A percentile compares a stretch with the other conserved stretches of the same genome.
Evolutionary conservation across 129 eudicot genomes (phyloP).

Genomic region (Logfia minima): DNA sequence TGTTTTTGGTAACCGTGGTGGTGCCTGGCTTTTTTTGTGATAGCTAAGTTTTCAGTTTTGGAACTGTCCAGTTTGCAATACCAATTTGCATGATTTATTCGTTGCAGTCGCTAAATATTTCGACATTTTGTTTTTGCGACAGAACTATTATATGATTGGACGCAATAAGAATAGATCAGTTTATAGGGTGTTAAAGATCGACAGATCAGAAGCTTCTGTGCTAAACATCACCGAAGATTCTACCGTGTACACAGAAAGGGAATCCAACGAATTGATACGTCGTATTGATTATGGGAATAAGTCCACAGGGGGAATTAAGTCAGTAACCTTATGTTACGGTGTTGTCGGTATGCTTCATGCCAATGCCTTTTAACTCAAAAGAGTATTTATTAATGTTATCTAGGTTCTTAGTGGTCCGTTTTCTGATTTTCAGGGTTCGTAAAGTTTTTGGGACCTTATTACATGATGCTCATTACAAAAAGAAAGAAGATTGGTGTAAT

Average conservation of each 20-base stretch:
- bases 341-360: conserved; percentile 68
- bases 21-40: not conserved
- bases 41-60: not conserved
- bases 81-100: conserved; percentile 8
- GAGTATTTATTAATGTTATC: not conserved
- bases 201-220: conserved; percentile 69
- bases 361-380: not conserved
- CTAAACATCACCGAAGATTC: conserved; percentile 72
- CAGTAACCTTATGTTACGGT: conserved; percentile 73
- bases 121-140: conserved; percentile 31
- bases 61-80: conserved; percentile 10
- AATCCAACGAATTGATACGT: conserved; percentile 58
- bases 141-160: conserved; percentile 91
- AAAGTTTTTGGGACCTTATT: conserved; percentile 95
- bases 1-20: not conserved
- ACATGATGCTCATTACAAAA: conserved; percentile 85
- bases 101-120: not conserved
- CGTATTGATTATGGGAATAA: conserved; percentile 77
- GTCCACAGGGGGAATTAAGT: conserved; percentile 79
- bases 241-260: conserved; percentile 56
- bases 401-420: conserved; percentile 23
- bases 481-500: conserved; percentile 83
- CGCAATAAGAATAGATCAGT: conserved; percentile 55
- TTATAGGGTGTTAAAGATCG: conserved; percentile 78
- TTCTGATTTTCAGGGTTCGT: conserved; percentile 59